Evolutionary conservation across 441 rosid species (phyloP).

Genomic region (Corymbia calophylla): DNA sequence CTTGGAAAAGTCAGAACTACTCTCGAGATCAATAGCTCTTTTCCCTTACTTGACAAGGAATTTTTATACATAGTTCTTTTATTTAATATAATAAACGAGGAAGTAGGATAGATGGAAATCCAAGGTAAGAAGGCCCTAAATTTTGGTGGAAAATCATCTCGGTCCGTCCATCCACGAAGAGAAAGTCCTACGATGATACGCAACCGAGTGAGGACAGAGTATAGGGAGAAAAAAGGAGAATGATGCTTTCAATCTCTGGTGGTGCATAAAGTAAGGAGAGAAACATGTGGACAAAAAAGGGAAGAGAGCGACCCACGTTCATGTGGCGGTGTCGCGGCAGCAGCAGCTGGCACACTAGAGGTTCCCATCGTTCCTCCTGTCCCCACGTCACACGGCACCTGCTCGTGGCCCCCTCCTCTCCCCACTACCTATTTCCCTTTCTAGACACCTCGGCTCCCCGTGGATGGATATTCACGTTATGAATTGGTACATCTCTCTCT

Average conservation of each 20-base stretch:
- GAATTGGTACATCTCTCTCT: not conserved
- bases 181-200: not conserved
- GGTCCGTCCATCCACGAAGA: too few relatives aligned
- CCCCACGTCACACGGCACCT: not conserved
- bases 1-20: not conserved
- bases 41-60: not conserved
- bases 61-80: too few relatives aligned
- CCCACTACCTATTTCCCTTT: not conserved
- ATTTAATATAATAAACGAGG: too few relatives aligned
- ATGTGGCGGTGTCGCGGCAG: not conserved
- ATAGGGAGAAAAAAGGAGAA: not conserved
- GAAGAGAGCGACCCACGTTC: not conserved
- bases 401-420: not conserved
- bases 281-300: not conserved
- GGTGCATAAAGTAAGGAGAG: not conserved
- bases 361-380: not conserved
- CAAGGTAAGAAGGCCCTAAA: too few relatives aligned
- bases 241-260: not conserved
- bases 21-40: accelerated
- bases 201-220: not conserved
- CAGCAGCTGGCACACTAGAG: not conserved
- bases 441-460: not conserved
- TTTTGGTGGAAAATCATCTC: too few relatives aligned
- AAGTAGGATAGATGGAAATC: too few relatives aligned
- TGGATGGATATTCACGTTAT: not conserved